Percentiles rank a stretch among this genome's conserved stretches.
Evolutionary conservation across 768 basidiomycete species (phyloP).

Genomic region (Boletus sp.): DNA sequence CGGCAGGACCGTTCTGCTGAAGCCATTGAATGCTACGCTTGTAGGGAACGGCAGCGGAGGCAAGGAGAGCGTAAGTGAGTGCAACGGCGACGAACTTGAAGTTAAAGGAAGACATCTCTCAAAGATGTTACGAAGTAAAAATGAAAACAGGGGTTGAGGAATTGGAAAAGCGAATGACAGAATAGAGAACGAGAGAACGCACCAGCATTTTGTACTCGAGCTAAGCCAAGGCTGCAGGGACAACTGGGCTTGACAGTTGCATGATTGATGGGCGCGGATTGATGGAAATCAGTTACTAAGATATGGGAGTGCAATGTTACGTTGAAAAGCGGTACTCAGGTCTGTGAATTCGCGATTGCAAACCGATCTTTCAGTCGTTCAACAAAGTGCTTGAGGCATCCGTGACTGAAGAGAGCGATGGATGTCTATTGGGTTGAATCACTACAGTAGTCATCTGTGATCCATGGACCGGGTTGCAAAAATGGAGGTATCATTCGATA

Average conservation of each 20-base stretch:
- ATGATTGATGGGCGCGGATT: neutral
- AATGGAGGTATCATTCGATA: neutral
- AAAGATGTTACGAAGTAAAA: constrained; percentile 10
- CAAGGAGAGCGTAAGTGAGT: constrained; percentile 16
- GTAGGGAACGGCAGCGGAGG: constrained; percentile 19
- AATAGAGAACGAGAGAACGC: neutral
- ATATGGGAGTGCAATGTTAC: neutral
- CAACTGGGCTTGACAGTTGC: no score
- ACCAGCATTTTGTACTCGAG: neutral
- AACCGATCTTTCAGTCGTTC: neutral
- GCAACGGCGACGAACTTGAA: constrained; percentile 13
- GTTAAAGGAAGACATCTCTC: constrained; percentile 18
- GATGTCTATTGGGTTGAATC: neutral
- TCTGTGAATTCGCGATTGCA: no score
- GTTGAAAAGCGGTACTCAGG: neutral
- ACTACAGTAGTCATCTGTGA: neutral
- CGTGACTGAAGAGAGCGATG: neutral
- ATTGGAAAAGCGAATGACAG: neutral
- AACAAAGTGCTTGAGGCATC: neutral
- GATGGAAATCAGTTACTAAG: neutral
- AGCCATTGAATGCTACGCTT: constrained; percentile 20
- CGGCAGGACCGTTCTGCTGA: constrained; percentile 27
- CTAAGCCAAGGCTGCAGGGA: neutral
- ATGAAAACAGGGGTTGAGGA: neutral
- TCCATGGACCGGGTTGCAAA: neutral